Base-by-base conservation (phyloP, 805 yeast genomes). In the Candida piceae region DNA sequence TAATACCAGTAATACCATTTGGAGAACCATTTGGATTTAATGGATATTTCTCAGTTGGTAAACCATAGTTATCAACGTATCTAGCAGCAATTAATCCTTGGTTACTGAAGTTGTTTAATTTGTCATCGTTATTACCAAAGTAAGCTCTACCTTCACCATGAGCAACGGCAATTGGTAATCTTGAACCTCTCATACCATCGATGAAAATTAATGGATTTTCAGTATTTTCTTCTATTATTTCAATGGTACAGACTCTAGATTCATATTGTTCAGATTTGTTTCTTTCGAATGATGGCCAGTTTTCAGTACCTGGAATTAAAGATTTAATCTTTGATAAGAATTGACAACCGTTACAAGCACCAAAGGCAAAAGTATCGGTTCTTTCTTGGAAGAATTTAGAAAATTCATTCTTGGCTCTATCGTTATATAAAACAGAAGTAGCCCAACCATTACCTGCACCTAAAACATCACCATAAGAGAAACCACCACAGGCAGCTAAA, bases 381-480 rank as follows among this genome's bases (percentile, higher is more conserved):
- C 98, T 80, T 37, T 77, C 84, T 53, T 80, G 79, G 77, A 93
- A 93, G 63, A 93, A 93, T 34, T 66, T 72, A 46, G 67, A 63
- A 61, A 93, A 93, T 66, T 86, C 89, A 19, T 69, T 54, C 57
- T 93, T 78, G 25, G 90, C 84, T 37, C 65, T 69, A 25, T 77
- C 85, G 57, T 90, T 83, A 74, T 80, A 88, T 48, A 93, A 66
- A 8, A 93, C 95, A 13, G 97, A 86, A 57, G 87, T 88, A 40
- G 98, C 98, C 98, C 98, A 93, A 40, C 98, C 98, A 36, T 90
- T 84, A 58, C 96, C 98, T 24, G 98, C 98, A 50, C 98, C 98
- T 42, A 93, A 70, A 33, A 93, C 98, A 64, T 93, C 98, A 72
- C 98, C 98, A 57, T 89, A 93, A 2, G 97, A 87, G 71, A 93